Evolutionary conservation across 2,329 filamentous ascomycete species (phyloP), one percentile per base, ranked within the genome.

Genomic region (Sclerotiophoma versabilis): DNA sequence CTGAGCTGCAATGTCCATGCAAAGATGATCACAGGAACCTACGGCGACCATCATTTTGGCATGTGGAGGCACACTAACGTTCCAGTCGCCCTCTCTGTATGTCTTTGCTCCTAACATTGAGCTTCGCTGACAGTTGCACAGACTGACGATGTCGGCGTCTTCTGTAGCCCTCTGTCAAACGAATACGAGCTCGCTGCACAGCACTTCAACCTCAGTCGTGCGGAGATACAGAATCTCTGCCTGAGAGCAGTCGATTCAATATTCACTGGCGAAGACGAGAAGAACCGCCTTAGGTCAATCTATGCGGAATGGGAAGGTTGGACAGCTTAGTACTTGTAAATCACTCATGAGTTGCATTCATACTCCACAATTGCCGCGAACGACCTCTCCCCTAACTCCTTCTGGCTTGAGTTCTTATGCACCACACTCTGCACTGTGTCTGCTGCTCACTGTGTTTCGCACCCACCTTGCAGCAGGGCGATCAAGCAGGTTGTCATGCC

Each of bases 91-190:
- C 77, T 93, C 38, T 87, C 85, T 64, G 90, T 92, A 77, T 78
- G 89, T 84, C 30, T 6, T 14, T 11, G n/a, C 11, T 7, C 5
- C 17, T 29, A 6, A 1, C 12, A 8, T 49, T 11, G 29, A 26
- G 29, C 48, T 22, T 34, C 7, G 29, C 64, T 70, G 11, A 68
- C 25, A 14, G 5, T 14, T 22, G 17, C 34, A 4, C 56, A 92
- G 89, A 95, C 91, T 1, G 91, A 95, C 69, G 90, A 95, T 65
- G 88, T 93, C 9, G 91, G 90, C 2, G 85, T 95, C 19, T 95
- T 95, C 65, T 87, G 87, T 43, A 93, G 89, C 66, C 81, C 84
- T 0, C 75, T 93, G 4, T 92, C 89, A 0, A 87, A 92, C 62
- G 91, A 96, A 71, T 93, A 93, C 72, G 77, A 80, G 7, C 82